Percentiles rank a stretch among this genome's conserved stretches.
phyloP scores from a whole-genome alignment of 306 rosid genomes.

The Pyrus bretschneideri region DNA sequence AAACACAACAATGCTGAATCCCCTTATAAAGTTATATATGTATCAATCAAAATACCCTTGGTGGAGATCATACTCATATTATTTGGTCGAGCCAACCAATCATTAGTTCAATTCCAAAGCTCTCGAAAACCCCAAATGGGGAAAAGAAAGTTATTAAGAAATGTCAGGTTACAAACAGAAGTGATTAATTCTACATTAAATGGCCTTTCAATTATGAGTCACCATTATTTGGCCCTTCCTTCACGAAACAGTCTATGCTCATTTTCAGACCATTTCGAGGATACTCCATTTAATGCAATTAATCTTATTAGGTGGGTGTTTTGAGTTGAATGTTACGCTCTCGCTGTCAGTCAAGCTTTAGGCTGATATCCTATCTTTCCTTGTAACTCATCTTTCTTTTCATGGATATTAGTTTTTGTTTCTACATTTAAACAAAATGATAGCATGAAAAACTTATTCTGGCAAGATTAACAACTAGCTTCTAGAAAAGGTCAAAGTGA shows the following conservation, averaged over 20 bases:
- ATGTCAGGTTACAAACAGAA: slow-evolving; percentile 7
- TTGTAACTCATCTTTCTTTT: neutral
- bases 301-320: neutral
- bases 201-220: neutral
- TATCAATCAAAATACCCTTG: neutral
- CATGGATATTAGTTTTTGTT: neutral
- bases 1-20: neutral
- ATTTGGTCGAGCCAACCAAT: neutral
- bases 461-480: neutral
- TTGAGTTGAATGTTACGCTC: neutral
- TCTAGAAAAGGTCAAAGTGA: neutral
- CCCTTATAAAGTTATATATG: slow-evolving; percentile 26
- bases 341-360: neutral
- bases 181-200: neutral
- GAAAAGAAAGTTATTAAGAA: neutral
- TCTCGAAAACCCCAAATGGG: neutral
- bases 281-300: neutral
- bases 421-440: neutral
- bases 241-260: neutral
- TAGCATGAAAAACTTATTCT: neutral
- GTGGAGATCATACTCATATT: neutral
- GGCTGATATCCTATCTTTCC: neutral
- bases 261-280: neutral
- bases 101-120: neutral
- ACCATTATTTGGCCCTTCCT: neutral